These are phyloP conservation scores for Kodamaea kaohsiungensis DNA, from an alignment of 805 yeast genomes.

Conservation along the genomic window DNA sequence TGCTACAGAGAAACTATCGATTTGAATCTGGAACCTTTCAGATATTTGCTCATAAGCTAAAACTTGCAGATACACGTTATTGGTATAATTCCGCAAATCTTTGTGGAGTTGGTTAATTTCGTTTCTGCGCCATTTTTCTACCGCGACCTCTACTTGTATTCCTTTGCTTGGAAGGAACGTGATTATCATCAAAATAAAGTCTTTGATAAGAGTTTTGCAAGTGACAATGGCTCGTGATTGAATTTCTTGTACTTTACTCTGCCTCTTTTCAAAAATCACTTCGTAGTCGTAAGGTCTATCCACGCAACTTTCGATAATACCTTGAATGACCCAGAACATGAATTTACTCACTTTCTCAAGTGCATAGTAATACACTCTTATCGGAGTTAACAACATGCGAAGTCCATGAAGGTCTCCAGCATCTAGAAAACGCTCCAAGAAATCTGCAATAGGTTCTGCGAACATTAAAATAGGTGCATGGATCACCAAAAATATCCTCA, in stretches of 20 bases:
- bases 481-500: not conserved
- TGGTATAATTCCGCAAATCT: not conserved
- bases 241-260: not conserved
- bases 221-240: not conserved
- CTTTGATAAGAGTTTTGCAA: slow-evolving; percentile 4
- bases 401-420: not conserved
- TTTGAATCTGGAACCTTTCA: not conserved
- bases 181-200: not conserved
- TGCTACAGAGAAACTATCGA: not conserved
- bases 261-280: not conserved
- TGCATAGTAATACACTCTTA: not conserved
- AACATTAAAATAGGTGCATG: slow-evolving; percentile 2
- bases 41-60: not conserved
- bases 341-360: not conserved
- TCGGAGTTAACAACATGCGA: not conserved
- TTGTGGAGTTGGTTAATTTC: not conserved
- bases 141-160: not conserved
- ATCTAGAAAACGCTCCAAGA: not conserved
- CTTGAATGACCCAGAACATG: not conserved
- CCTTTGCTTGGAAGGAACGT: not conserved
- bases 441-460: not conserved
- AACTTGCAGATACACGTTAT: not conserved
- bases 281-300: slow-evolving; percentile 1
- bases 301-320: not conserved
- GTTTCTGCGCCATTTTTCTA: not conserved